Percentiles rank a stretch among this genome's conserved stretches.
phyloP scores from a whole-genome alignment of 2,329 filamentous ascomycete species.

The Akanthomyces muscarius region DNA sequence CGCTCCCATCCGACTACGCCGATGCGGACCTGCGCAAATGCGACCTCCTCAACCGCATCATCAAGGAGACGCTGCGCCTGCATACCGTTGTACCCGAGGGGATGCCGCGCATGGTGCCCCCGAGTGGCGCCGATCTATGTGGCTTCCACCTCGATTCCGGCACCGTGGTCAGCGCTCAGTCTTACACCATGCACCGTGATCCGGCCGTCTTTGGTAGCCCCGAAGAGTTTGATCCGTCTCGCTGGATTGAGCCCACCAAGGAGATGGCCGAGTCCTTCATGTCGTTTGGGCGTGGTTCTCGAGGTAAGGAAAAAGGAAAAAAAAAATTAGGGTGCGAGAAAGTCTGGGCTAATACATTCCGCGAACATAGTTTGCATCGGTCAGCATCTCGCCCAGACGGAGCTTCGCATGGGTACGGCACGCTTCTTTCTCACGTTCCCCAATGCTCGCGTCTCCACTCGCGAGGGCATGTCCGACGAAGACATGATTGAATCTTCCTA shows the following conservation, averaged over 20 bases:
- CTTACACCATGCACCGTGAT: conserved; percentile 45
- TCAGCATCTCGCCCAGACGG: conserved; percentile 53
- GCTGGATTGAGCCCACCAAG: conserved; percentile 34
- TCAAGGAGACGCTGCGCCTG: conserved; percentile 44
- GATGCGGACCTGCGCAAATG: conserved; percentile 26
- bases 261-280: conserved; percentile 45
- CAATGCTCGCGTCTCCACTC: conserved; percentile 27
- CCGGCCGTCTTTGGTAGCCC: conserved; percentile 38
- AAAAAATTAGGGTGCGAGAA: too few relatives aligned
- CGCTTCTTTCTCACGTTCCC: conserved; percentile 49
- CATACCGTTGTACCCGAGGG: conserved; percentile 37
- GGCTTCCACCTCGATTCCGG: conserved; percentile 39
- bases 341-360: not conserved
- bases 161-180: conserved; percentile 37
- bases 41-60: conserved; percentile 38
- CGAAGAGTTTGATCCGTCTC: conserved; percentile 29
- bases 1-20: conserved; percentile 27
- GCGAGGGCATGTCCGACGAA: conserved; percentile 32
- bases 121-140: conserved; percentile 34
- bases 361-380: conserved; percentile 46
- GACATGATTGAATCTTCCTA: conserved; percentile 33
- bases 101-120: conserved; percentile 39
- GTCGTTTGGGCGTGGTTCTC: conserved; percentile 50
- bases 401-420: conserved; percentile 48
- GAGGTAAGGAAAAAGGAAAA: conserved; percentile 29